Base-by-base conservation (phyloP, 2,329 filamentous ascomycete genomes). In the Lasiodiplodia hormozganensis region DNA sequence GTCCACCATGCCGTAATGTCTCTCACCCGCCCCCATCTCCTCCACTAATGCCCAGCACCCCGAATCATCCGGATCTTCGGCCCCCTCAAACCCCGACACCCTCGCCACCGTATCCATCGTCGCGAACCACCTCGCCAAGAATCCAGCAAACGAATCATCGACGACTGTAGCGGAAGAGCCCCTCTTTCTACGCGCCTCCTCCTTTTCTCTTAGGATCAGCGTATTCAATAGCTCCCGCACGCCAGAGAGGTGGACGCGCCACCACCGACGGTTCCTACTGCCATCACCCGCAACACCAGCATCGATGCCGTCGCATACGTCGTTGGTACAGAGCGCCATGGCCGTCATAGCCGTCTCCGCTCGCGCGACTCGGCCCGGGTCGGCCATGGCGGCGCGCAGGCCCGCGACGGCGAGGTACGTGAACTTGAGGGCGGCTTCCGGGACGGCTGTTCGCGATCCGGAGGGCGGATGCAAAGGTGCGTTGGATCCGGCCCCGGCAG, bases 331-430 rank as follows among this genome's bases (percentile, higher is more conserved):
- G 8, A 40, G 23, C 31, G 56, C 21, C 56, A 60, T 60, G 18
- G 34, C 56, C 10, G 56, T 60, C 56, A 60, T 60, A 23, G 56
- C 56, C 4, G 56, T 60, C 38, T 60, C 56, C 2, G 23, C 56
- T 5, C 8, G 16, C 18, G 11, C 18, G 10, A 60, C 14, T 34
- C 23, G 23, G 3, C 23, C 14, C 11, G 31, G 34, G 40, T 60
- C 56, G 18, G 23, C 38, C 56, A 60, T 31, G 5, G 53, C 53
- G 5, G 53, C 31, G 31, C 31, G 31, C 31, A 34, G 31, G 31
- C 31, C 31, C 31, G 31, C 31, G 31, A 34, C 31, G 31, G 31
- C 31, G 31, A 34, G 31, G 31, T 10, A 34, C 31, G 31, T 34
- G 31, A 34, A 34, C 31, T 34, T 34, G 31, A 34, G 31, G 31